These are phyloP conservation scores for Pugionium cornutum DNA, from an alignment of 345 rosid genomes.

Conservation along the genomic window DNA sequence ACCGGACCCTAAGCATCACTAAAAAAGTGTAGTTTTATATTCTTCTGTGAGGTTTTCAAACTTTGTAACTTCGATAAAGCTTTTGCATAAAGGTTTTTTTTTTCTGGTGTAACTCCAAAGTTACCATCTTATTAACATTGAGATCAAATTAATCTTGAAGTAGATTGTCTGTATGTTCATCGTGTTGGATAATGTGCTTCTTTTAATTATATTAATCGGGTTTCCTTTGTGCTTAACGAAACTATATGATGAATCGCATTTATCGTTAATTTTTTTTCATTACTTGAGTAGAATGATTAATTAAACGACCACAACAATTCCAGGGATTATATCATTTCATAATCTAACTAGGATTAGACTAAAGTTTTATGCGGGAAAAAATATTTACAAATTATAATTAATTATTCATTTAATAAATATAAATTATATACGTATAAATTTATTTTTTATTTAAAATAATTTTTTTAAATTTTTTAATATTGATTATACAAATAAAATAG, in stretches of 20 bases:
- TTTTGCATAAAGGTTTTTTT: constrained; percentile 13
- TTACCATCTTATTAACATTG: constrained; percentile 19
- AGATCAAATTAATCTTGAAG: constrained; percentile 2
- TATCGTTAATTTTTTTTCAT: no score
- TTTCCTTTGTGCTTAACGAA: constrained; percentile 1
- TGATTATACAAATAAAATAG: no score
- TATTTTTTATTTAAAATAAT: no score
- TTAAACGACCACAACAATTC: no score
- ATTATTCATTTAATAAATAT: no score
- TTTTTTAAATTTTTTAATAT: no score
- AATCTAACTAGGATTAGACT: no score
- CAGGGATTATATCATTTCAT: no score
- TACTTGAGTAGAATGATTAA: no score
- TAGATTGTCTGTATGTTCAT: neutral
- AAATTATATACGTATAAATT: no score
- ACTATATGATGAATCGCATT: neutral
- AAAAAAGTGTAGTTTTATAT: constrained; percentile 13
- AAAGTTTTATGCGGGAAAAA: no score
- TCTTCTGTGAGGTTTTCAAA: constrained; percentile 18
- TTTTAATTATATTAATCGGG: neutral
- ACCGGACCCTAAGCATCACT: constrained; percentile 47
- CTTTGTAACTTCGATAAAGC: constrained; percentile 17
- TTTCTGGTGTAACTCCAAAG: constrained; percentile 20
- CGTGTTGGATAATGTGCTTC: neutral
- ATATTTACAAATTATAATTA: no score